These are phyloP conservation scores for Termitomyces sp. DNA, from an alignment of 768 basidiomycete genomes.

Conservation along the genomic window DNA sequence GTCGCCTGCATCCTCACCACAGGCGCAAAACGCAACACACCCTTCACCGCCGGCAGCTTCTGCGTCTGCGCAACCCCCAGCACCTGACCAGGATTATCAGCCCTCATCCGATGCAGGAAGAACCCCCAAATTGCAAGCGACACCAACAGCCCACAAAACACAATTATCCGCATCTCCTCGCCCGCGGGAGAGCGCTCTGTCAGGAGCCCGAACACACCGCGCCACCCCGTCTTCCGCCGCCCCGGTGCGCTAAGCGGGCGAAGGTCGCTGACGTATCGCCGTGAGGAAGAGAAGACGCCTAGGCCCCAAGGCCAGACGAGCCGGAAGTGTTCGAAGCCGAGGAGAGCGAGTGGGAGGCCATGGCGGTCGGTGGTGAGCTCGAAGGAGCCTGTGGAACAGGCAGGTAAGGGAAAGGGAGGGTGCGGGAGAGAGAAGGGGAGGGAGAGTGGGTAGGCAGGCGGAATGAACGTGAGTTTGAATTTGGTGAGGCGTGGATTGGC, in stretches of 20 bases:
- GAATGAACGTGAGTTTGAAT: constrained; percentile 66
- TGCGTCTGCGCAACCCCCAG: background rate
- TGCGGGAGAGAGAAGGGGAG: constrained; percentile 41
- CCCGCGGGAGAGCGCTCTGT: constrained; percentile 61
- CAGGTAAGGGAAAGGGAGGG: constrained; percentile 38
- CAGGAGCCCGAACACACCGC: constrained; percentile 40
- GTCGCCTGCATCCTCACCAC: constrained; percentile 2
- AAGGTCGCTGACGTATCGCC: constrained; percentile 35
- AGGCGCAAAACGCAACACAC: constrained; percentile 3
- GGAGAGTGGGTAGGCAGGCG: constrained; percentile 45
- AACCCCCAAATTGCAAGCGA: constrained; percentile 50
- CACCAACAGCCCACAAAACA: constrained; percentile 48
- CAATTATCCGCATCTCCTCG: constrained; percentile 61
- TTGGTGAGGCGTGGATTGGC: constrained; percentile 62
- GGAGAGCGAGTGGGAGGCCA: constrained; percentile 54
- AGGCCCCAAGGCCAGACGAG: constrained; percentile 48
- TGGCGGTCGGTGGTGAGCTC: constrained; percentile 58
- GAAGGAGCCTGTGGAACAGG: constrained; percentile 50
- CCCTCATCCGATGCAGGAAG: constrained; percentile 12
- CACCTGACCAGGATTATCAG: background rate
- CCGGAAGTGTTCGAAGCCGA: constrained; percentile 45
- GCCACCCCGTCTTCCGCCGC: constrained; percentile 34
- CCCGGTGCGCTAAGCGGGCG: constrained; percentile 35
- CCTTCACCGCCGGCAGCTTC: background rate
- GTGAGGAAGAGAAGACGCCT: constrained; percentile 33